Evolutionary conservation across 2,329 filamentous ascomycete species (phyloP).

Genomic region (Fusarium sp.): DNA sequence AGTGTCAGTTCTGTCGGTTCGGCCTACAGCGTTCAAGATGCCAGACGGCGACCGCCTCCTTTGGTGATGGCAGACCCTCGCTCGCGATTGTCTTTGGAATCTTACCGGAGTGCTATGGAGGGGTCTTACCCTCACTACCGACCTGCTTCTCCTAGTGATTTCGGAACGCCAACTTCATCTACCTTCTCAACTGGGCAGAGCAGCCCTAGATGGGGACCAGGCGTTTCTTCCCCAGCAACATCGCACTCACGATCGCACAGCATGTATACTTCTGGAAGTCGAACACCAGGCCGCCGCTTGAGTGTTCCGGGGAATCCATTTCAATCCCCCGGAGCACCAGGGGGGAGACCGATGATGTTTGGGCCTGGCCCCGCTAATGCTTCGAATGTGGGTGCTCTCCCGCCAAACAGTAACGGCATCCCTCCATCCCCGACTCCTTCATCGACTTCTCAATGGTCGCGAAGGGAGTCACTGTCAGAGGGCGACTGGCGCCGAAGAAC

Average conservation of each 20-base stretch:
- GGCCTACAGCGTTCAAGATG: constrained; percentile 72
- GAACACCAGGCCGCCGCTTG: constrained; percentile 77
- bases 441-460: constrained; percentile 69
- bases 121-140: constrained; percentile 69
- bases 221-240: constrained; percentile 77
- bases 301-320: constrained; percentile 86
- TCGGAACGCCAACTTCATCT: constrained; percentile 84
- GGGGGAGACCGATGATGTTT: constrained; percentile 67
- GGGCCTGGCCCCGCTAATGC: constrained; percentile 65
- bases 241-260: constrained; percentile 76
- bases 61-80: constrained; percentile 84
- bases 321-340: constrained; percentile 67
- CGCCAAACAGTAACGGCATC: constrained; percentile 67
- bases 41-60: constrained; percentile 79
- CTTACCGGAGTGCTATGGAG: constrained; percentile 72
- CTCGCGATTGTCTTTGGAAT: constrained; percentile 73
- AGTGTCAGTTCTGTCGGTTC: constrained; percentile 76
- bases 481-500: constrained; percentile 85
- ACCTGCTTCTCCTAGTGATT: constrained; percentile 75
- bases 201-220: constrained; percentile 79
- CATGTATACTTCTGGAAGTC: constrained; percentile 72
- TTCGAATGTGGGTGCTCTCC: constrained; percentile 64
- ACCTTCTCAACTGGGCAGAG: constrained; percentile 81
- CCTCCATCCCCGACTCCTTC: constrained; percentile 73
- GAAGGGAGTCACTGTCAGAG: constrained; percentile 75